Evolutionary conservation across 169 alveolate genomes (phyloP).

Genomic region (Babesia bigemina): DNA sequence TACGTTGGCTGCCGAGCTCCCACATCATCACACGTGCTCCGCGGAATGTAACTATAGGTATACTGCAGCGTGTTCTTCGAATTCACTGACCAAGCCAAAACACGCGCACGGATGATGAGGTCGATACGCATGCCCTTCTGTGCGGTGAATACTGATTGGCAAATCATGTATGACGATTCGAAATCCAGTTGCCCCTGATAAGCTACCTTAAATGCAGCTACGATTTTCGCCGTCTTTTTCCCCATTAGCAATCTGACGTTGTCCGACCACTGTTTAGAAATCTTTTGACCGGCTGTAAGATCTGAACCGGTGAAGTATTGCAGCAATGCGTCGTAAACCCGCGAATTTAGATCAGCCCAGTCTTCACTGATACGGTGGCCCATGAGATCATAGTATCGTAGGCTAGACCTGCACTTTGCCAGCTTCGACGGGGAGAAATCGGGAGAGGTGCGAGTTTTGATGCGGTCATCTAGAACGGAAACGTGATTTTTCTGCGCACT

Average conservation of each 20-base stretch:
- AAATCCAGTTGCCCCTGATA: slow-evolving; percentile 55
- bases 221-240: slow-evolving; percentile 36
- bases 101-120: slow-evolving; percentile 52
- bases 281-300: slow-evolving; percentile 9
- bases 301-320: slow-evolving; percentile 63
- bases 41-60: slow-evolving; percentile 50
- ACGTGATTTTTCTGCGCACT: background rate
- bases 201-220: slow-evolving; percentile 34
- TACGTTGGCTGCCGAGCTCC: slow-evolving; percentile 33
- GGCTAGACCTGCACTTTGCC: background rate
- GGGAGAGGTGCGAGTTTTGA: background rate
- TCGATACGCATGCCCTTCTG: slow-evolving; percentile 62
- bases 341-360: slow-evolving; percentile 31
- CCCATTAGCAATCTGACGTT: slow-evolving; percentile 46
- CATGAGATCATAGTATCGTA: slow-evolving; percentile 21
- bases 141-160: slow-evolving; percentile 62
- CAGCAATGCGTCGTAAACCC: slow-evolving; percentile 39
- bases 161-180: slow-evolving; percentile 41
- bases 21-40: background rate
- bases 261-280: slow-evolving; percentile 53
- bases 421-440: background rate
- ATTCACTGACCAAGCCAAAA: slow-evolving; percentile 11
- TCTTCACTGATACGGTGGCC: slow-evolving; percentile 28
- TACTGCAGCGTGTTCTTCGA: slow-evolving; percentile 47
- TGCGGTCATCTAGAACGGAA: background rate